These are phyloP conservation scores for Erysimum cheiranthoides DNA, from an alignment of 345 rosid genomes.

Conservation along the genomic window DNA sequence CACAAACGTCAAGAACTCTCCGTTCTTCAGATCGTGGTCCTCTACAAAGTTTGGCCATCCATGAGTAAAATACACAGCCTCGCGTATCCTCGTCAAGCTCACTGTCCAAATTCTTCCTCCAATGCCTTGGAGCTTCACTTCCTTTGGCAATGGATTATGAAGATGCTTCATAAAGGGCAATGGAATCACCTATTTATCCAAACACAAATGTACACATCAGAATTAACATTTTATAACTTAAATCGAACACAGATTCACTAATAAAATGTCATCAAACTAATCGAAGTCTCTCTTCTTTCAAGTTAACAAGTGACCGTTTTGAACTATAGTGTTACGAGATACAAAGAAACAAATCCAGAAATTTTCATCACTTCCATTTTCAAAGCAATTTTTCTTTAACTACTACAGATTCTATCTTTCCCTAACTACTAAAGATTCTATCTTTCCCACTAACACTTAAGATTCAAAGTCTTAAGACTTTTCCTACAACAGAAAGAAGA, in stretches of 20 bases:
- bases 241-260: background rate
- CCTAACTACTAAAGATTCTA: background rate
- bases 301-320: background rate
- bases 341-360: background rate
- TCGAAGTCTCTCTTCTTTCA: background rate
- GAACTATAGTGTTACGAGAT: background rate
- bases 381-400: no score
- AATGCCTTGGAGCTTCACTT: slow-evolving; percentile 23
- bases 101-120: slow-evolving; percentile 36
- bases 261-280: background rate
- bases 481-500: background rate
- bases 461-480: slow-evolving; percentile 6
- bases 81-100: slow-evolving; percentile 1
- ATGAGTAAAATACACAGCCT: slow-evolving; percentile 1
- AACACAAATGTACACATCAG: slow-evolving; percentile 3
- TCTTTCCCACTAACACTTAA: background rate
- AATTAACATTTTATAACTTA: background rate
- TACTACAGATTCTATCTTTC: no score
- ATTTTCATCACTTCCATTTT: background rate
- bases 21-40: slow-evolving; percentile 5
- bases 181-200: slow-evolving; percentile 28
- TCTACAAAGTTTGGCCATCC: slow-evolving; percentile 40
- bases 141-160: slow-evolving; percentile 26
- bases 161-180: slow-evolving; percentile 19
- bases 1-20: slow-evolving; percentile 37